Percentiles rank a stretch among this genome's conserved stretches.
Evolutionary conservation across 305 asterid species (phyloP).

Genomic region (Rubia peregrina): DNA sequence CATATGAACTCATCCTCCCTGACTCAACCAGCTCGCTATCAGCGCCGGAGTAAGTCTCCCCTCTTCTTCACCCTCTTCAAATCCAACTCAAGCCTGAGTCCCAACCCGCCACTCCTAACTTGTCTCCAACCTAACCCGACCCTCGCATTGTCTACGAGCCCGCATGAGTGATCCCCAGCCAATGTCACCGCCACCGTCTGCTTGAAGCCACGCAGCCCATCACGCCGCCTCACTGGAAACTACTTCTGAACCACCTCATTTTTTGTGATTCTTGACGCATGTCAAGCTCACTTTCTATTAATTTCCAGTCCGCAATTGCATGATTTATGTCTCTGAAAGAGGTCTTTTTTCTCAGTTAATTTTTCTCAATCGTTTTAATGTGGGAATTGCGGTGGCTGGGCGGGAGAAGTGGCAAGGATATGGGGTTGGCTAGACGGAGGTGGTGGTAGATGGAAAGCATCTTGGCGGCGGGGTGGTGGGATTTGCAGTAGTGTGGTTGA

Average conservation of each 20-base stretch:
- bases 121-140: conserved; percentile 63
- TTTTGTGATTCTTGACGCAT: conserved; percentile 35
- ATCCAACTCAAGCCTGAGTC: conserved; percentile 59
- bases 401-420: too few species aligned
- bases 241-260: conserved; percentile 35
- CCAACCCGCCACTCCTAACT: conserved; percentile 46
- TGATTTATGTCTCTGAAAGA: conserved; percentile 16
- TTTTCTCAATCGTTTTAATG: conserved; percentile 18
- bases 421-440: too few species aligned
- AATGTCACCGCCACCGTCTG: conserved; percentile 70
- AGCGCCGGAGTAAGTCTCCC: conserved; percentile 38
- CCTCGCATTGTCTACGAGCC: conserved; percentile 35
- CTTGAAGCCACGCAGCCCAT: conserved; percentile 96
- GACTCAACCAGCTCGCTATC: conserved; percentile 58
- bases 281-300: conserved; percentile 22
- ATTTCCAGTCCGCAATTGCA: conserved; percentile 14
- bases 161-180: conserved; percentile 75
- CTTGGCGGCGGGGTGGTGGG: too few species aligned
- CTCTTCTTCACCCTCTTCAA: conserved; percentile 83
- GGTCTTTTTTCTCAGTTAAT: background rate
- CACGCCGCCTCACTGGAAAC: conserved; percentile 16
- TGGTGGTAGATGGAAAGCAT: too few species aligned
- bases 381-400: background rate
- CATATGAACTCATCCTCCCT: background rate
- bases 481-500: too few species aligned